Evolutionary conservation across 495 filamentous ascomycete species (phyloP).

Genomic region (Hypoxylon crocopeplum): DNA sequence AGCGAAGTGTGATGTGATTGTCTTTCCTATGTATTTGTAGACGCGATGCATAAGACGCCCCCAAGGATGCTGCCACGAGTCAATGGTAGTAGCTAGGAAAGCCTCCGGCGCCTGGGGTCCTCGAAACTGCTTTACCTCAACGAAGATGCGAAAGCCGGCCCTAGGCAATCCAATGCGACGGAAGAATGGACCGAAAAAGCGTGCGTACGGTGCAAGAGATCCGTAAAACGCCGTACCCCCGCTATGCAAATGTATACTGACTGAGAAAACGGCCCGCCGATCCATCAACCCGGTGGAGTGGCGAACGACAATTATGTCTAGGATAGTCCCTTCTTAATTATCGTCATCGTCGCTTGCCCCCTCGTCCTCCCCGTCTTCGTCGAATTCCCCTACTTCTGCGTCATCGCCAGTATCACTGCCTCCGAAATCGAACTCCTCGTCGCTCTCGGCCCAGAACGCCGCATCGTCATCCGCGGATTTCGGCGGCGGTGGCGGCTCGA

Average conservation of each 20-base stretch:
- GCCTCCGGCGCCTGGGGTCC: neutral
- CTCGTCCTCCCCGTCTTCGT: conserved; percentile 61
- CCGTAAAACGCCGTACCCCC: conserved; percentile 28
- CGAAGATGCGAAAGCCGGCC: conserved; percentile 23
- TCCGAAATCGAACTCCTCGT: conserved; percentile 81
- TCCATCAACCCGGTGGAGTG: conserved; percentile 26
- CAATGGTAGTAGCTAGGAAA: neutral
- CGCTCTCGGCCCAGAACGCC: conserved; percentile 84
- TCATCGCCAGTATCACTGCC: conserved; percentile 68
- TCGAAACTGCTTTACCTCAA: conserved; percentile 19
- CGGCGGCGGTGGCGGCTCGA: conserved; percentile 62
- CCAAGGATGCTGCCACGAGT: neutral
- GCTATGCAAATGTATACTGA: conserved; percentile 45
- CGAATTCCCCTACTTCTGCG: conserved; percentile 63
- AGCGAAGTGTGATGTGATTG: neutral
- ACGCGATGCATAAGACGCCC: neutral
- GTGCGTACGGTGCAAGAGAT: conserved; percentile 2
- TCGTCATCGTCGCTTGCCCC: conserved; percentile 52
- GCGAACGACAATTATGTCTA: conserved; percentile 6
- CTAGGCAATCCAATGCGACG: conserved; percentile 3
- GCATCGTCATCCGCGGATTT: conserved; percentile 74
- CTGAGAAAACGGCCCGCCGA: conserved; percentile 16
- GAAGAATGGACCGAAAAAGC: conserved; percentile 7
- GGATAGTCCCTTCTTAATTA: conserved; percentile 27
- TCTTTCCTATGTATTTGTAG: conserved; percentile 5